Evolutionary conservation across 2,329 filamentous ascomycete species (phyloP).

Genomic region (Basipetospora sp.): DNA sequence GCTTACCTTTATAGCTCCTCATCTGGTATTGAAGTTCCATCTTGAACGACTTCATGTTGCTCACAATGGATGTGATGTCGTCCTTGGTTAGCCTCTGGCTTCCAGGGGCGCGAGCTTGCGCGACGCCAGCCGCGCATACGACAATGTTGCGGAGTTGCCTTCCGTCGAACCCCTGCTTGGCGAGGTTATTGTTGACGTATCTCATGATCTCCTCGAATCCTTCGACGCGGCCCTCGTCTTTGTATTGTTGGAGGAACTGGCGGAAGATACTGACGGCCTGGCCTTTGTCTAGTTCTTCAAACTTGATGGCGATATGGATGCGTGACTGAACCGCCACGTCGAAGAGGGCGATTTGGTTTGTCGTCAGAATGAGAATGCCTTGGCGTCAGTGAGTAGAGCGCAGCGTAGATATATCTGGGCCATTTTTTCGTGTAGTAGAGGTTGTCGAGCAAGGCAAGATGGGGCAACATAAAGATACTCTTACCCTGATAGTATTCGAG

Average conservation of each 20-base stretch:
- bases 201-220: background rate
- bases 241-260: background rate
- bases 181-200: background rate
- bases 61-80: no score
- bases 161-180: background rate
- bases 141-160: background rate
- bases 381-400: no score
- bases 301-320: background rate
- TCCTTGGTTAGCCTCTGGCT: no score
- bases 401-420: no score
- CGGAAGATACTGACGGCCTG: background rate
- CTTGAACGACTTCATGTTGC: no score
- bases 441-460: no score
- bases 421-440: no score
- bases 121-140: no score
- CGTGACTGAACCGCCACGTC: background rate
- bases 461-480: no score
- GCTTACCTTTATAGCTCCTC: no score
- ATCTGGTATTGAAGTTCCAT: no score
- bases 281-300: background rate
- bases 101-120: no score
- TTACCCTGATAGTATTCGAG: slow-evolving; percentile 87
- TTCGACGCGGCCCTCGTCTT: background rate
- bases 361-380: slow-evolving; percentile 81
- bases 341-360: slow-evolving; percentile 55